phyloP scores from a whole-genome alignment of 768 basidiomycete genomes.

The Lentinula aciculospora region DNA sequence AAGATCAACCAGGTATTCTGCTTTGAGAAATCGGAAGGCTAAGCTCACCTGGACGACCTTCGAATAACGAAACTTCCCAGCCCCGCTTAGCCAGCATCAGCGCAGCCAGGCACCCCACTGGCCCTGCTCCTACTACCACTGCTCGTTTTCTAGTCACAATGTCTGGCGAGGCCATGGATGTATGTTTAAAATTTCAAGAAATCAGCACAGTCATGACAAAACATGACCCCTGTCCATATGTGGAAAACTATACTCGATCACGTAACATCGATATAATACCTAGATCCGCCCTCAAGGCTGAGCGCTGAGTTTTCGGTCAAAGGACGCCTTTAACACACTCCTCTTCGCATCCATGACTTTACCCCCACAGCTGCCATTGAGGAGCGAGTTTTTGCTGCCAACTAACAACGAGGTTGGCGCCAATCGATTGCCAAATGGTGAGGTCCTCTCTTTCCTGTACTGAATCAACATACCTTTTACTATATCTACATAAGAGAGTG shows the following conservation, averaged over 20 bases:
- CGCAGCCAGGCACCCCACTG: slow-evolving; percentile 91
- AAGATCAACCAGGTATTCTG: slow-evolving; percentile 5
- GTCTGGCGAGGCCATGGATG: not conserved
- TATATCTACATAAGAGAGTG: slow-evolving; percentile 32
- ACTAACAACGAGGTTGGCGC: slow-evolving; percentile 47
- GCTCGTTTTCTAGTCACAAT: slow-evolving; percentile 25
- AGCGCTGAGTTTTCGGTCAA: too few species aligned
- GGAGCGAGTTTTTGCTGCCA: slow-evolving; percentile 53
- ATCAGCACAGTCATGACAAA: slow-evolving; percentile 5
- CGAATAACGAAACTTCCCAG: slow-evolving; percentile 79
- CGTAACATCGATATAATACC: not conserved
- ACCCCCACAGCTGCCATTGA: slow-evolving; percentile 27
- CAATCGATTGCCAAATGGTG: slow-evolving; percentile 23
- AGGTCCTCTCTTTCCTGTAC: slow-evolving; percentile 25
- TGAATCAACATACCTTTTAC: not conserved
- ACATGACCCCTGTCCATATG: not conserved
- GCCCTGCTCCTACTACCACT: slow-evolving; percentile 83
- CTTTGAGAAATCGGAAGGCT: not conserved
- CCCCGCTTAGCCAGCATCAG: slow-evolving; percentile 81
- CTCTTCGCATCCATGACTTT: slow-evolving; percentile 15
- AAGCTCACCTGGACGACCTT: slow-evolving; percentile 65
- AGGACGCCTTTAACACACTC: slow-evolving; percentile 2
- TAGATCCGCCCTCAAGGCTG: not conserved
- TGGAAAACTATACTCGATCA: not conserved
- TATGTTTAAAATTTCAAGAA: not conserved